Evolutionary conservation across 805 yeast genomes (phyloP), one percentile per base, ranked within the genome.

Genomic region (Lipomyces kockii): DNA sequence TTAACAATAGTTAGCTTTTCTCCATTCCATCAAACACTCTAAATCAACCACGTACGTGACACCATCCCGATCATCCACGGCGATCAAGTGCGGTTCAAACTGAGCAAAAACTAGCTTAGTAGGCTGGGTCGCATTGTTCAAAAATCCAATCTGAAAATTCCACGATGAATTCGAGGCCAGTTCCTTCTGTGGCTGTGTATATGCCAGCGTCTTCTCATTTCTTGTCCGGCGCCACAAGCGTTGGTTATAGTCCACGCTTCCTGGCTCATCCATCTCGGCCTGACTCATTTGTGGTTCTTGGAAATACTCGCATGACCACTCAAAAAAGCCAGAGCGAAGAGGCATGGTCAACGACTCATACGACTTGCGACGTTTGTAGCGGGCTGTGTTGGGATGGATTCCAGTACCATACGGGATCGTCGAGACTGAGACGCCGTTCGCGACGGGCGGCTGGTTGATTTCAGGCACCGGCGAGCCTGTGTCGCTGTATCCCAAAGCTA

Each of bases 281-380:
- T 86, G 88, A 11, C 91, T 87, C 89, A 93, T 89, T 76, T 94
- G 98, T 0, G 99, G 98, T 75, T 93, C 98, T 74, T 93, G 97
- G 80, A 94, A 95, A 75, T 92, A 93, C 77, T 95, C 99, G 67
- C 91, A 86, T 60, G 81, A 73, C 81, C 82, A 79, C 54, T 81
- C 81, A 64, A 80, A 75, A 72, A 82, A 79, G 11, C 75, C 75
- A 43, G 80, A 74, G 46, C 75, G 61, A 53, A 80, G 67, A 1
- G 80, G 81, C 61, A 80, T 64, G 6, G 64, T 65, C 8, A 73
- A 67, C 22, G 71, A 62, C 58, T 72, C 73, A n/a, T 65, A 67
- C 6, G 66, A 62, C 14, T 68, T 66, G n/a, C 75, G 71, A 29
- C 67, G 59, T 25, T 49, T 56, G 58, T 74, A 77, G 2, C 78